Evolutionary conservation across 257 asterid species (phyloP).

Genomic region (Schizonepeta tenuifolia): DNA sequence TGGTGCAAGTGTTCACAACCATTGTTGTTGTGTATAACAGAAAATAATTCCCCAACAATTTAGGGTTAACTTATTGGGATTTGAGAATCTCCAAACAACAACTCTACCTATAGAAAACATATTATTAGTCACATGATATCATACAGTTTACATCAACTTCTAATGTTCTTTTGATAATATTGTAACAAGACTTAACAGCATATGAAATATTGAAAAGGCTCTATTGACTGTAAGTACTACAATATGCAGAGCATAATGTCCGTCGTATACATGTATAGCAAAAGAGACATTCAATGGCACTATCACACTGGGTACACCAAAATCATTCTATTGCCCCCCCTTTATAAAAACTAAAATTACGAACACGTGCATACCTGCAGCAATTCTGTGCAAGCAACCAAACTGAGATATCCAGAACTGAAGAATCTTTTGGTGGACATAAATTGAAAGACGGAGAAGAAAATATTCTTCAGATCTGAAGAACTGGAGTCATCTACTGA

Average conservation of each 20-base stretch:
- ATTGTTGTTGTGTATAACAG: neutral
- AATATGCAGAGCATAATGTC: conserved; percentile 15
- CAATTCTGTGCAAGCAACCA: conserved; percentile 76
- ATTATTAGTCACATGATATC: conserved; percentile 6
- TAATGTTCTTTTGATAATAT: neutral
- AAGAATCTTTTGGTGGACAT: conserved; percentile 74
- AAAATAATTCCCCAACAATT: conserved; percentile 11
- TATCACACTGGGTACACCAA: conserved; percentile 1
- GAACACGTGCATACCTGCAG: conserved; percentile 59
- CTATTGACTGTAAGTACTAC: neutral
- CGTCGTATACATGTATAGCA: conserved; percentile 17
- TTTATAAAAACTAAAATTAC: conserved; percentile 19
- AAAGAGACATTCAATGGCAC: conserved; percentile 8
- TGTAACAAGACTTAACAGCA: conserved; percentile 9
- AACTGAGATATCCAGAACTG: conserved; percentile 64
- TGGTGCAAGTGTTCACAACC: neutral
- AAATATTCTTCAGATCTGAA: conserved; percentile 51
- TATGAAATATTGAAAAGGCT: conserved; percentile 6
- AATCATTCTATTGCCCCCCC: conserved; percentile 27
- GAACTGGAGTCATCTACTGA: conserved; percentile 55
- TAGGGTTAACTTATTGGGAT: neutral
- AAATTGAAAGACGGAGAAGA: conserved; percentile 67
- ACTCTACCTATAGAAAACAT: no score
- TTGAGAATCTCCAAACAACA: neutral
- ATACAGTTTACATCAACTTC: conserved; percentile 2